Base-by-base conservation (phyloP, 2,329 filamentous ascomycete genomes). In the Aulographum hederae region DNA sequence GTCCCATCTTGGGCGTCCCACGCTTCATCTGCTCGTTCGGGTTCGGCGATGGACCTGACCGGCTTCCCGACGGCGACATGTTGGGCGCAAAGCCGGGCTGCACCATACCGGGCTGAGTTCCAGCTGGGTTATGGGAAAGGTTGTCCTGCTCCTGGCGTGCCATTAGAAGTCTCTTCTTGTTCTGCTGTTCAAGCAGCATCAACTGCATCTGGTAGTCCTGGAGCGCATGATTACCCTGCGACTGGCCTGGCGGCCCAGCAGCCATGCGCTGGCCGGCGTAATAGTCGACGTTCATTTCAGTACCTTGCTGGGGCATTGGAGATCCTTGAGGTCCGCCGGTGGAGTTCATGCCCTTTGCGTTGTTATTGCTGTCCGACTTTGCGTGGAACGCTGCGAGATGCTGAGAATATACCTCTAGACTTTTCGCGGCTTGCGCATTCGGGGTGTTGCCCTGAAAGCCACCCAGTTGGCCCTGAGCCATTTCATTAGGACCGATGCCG, bases 181-280 rank as follows among this genome's bases (percentile, higher is more conserved):
- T 86, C 54, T 86, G 78, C 53, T 85, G 79, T 54, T 86, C 79
- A 12, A 86, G 65, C 31, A 85, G 57, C 79, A 85, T 86, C 48
- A 86, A 57, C 51, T 86, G 79, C 78, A 85, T 85, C 57, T 86
- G 79, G 45, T 86, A 86, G 51, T 89, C 79, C 52, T 85, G 78
- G 28, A 86, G 62, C 15, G 79, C 79, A 50, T 85, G 78, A 48
- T 82, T 86, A 53, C 75, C 78, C 31, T 60, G 37, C 33, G 65
- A 43, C 56, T 63, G 38, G 18, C 17, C 14, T 54, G 61, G 46
- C 56, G n/a, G n/a, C n/a, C n/a, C n/a, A n/a, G n/a, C n/a, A n/a
- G n/a, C n/a, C n/a, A n/a, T n/a, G n/a, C n/a, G n/a, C n/a, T n/a
- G n/a, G n/a, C n/a, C n/a, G n/a, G n/a, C n/a, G n/a, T n/a, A n/a